A percentile compares a stretch with the other conserved stretches of the same genome.
Evolutionary conservation across 176 grass and related monocot genomes (phyloP).

Genomic region (Tuctoria greenei): DNA sequence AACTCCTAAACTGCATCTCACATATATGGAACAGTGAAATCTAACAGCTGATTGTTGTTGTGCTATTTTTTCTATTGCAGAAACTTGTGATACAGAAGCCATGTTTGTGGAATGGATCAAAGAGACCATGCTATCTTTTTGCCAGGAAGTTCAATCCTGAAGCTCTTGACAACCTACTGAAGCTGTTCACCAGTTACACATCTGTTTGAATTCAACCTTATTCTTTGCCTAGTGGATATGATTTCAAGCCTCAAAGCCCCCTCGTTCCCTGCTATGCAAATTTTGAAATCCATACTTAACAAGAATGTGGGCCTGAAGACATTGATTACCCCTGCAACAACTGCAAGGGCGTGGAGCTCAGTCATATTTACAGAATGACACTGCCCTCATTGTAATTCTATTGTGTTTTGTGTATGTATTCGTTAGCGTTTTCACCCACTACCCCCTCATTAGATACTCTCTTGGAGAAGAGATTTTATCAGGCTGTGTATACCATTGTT

Average conservation of each 20-base stretch:
- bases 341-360: constrained; percentile 25
- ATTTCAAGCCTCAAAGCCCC: background rate
- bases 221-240: constrained; percentile 46
- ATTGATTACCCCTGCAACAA: constrained; percentile 36
- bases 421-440: background rate
- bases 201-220: constrained; percentile 53
- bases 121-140: constrained; percentile 95
- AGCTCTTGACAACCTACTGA: constrained; percentile 72
- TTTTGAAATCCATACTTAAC: constrained; percentile 55
- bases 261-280: constrained; percentile 45
- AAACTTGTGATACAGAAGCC: constrained; percentile 60
- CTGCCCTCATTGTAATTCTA: constrained; percentile 50
- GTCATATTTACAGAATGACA: constrained; percentile 44
- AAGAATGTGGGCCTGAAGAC: constrained; percentile 36
- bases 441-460: constrained; percentile 22
- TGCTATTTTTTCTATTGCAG: constrained; percentile 41
- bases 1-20: background rate
- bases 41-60: background rate
- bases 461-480: constrained; percentile 41
- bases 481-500: constrained; percentile 24
- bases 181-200: constrained; percentile 82
- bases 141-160: constrained; percentile 91
- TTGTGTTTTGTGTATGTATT: constrained; percentile 46
- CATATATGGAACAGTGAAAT: constrained; percentile 2
- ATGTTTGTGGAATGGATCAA: constrained; percentile 93